Evolutionary conservation across 2,329 filamentous ascomycete species (phyloP).

Genomic region (Lizonia empirigonia): DNA sequence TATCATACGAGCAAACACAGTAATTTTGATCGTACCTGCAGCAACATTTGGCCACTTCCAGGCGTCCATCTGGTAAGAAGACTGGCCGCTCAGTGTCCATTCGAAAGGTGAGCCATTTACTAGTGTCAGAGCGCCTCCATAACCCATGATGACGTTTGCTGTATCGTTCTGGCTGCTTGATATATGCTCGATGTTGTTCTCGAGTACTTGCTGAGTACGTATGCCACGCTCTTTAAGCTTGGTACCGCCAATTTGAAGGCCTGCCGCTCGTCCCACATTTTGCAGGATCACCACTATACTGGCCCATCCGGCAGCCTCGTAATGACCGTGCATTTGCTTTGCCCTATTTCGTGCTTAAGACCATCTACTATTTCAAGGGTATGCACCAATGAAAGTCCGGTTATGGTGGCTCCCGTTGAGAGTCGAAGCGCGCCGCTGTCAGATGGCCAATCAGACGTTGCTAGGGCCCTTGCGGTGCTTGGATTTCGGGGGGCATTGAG

Average conservation of each 20-base stretch:
- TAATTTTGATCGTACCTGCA: conserved; percentile 22
- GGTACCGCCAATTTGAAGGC: neutral
- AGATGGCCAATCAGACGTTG: neutral
- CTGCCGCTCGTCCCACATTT: neutral
- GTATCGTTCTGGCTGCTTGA: neutral
- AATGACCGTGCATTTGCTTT: conserved; percentile 5
- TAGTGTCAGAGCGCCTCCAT: conserved; percentile 46
- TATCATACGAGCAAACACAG: neutral
- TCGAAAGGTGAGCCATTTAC: conserved; percentile 51
- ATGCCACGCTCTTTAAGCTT: conserved; percentile 5
- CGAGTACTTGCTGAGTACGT: neutral
- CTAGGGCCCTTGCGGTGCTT: no score
- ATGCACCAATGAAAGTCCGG: neutral
- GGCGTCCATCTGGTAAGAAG: conserved; percentile 48
- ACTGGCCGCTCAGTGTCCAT: conserved; percentile 39
- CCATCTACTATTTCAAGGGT: neutral
- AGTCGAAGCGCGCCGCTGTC: neutral
- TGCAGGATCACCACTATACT: neutral
- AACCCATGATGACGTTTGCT: conserved; percentile 3
- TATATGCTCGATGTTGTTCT: neutral
- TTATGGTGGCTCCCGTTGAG: neutral
- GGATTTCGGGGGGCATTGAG: no score
- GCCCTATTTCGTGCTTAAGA: neutral
- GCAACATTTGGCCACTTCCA: conserved; percentile 46
- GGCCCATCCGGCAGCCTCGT: neutral